These are phyloP conservation scores for Panicum virgatum DNA, from an alignment of 202 grass and related monocot species.

Conservation along the genomic window DNA sequence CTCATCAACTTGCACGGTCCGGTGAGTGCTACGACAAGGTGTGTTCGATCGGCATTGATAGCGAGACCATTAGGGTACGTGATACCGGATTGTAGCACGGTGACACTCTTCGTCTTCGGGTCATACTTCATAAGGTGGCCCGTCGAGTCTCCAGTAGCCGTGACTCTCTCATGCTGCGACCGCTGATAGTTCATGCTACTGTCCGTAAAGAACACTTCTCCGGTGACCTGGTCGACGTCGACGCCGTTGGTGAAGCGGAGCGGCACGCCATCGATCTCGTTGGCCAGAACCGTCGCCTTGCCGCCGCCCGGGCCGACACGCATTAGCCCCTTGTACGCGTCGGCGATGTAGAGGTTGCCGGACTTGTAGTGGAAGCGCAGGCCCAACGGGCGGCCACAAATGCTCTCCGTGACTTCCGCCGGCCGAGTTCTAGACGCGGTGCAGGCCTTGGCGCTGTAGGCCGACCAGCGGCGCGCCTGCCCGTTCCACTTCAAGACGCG, in stretches of 20 bases:
- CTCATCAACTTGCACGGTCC: constrained; percentile 32
- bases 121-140: constrained; percentile 51
- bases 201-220: constrained; percentile 56
- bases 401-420: constrained; percentile 43
- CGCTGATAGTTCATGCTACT: constrained; percentile 45
- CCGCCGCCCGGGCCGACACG: constrained; percentile 38
- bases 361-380: constrained; percentile 48
- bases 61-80: constrained; percentile 52
- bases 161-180: not conserved
- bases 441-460: constrained; percentile 32
- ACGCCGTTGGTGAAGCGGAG: constrained; percentile 59
- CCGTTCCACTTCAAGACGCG: constrained; percentile 54
- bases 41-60: constrained; percentile 37
- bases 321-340: constrained; percentile 60
- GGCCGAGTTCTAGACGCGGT: not conserved
- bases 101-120: not conserved
- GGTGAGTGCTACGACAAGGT: constrained; percentile 43
- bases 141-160: constrained; percentile 28
- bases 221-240: constrained; percentile 59
- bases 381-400: constrained; percentile 52
- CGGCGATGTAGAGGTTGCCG: not conserved
- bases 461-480: constrained; percentile 39
- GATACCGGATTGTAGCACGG: constrained; percentile 38
- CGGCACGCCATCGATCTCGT: constrained; percentile 33
- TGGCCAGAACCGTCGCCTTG: constrained; percentile 26